Evolutionary conservation across 2,329 filamentous ascomycete genomes (phyloP).

Genomic region (Herpotrichia juniperi): DNA sequence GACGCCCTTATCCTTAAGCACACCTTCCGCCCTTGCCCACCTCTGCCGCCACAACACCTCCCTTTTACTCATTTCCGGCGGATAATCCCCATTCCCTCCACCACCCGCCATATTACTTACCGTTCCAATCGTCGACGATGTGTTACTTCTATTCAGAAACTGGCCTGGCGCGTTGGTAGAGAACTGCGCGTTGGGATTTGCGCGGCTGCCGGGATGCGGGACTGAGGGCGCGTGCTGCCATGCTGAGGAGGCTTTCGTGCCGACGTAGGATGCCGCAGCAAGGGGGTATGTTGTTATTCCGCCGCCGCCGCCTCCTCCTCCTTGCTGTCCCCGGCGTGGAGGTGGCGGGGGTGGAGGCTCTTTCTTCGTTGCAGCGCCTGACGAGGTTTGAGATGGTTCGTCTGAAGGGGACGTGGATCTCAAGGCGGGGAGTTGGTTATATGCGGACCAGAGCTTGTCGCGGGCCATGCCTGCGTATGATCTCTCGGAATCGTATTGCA

Average conservation of each 20-base stretch:
- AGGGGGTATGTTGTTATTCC: conserved; percentile 44
- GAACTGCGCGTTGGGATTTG: conserved; percentile 29
- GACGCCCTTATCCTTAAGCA: conserved; percentile 70
- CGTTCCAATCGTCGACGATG: conserved; percentile 27
- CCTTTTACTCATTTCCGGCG: conserved; percentile 64
- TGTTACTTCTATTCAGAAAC: conserved; percentile 30
- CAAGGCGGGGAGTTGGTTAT: conserved; percentile 46
- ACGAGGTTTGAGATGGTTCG: conserved; percentile 1
- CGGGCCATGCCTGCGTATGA: conserved; percentile 44
- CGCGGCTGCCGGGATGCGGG: conserved; percentile 23
- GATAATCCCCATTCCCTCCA: conserved; percentile 10
- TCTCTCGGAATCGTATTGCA: conserved; percentile 28
- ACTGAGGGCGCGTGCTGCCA: conserved; percentile 43
- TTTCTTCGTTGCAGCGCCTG: conserved; percentile 15
- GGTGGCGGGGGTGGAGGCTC: conserved; percentile 38
- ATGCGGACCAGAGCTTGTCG: conserved; percentile 47
- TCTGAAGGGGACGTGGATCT: conserved; percentile 13
- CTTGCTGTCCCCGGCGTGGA: conserved; percentile 36
- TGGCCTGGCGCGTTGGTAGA: conserved; percentile 30
- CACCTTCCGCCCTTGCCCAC: conserved; percentile 67
- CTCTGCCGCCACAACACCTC: conserved; percentile 74
- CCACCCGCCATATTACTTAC: conserved; percentile 25
- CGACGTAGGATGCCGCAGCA: conserved; percentile 45
- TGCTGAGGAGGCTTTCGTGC: conserved; percentile 41
- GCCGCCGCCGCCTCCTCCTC: conserved; percentile 11